Conservation (phyloP, 331 rosid species). For the Pyrus hybrid region DNA sequence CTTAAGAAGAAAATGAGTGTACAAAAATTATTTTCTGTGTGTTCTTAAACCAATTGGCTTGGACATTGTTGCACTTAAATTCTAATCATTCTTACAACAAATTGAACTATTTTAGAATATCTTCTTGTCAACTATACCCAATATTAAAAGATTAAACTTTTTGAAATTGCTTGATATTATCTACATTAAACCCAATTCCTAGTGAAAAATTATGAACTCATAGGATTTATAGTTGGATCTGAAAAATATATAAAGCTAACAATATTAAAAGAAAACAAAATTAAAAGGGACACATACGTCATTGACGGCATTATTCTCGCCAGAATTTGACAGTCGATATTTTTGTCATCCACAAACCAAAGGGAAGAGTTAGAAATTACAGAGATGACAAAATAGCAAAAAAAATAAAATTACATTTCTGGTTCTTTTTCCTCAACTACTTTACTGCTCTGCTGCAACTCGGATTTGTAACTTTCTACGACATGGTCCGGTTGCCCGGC, state of each 20-base stretch:
- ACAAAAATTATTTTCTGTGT: too few relatives aligned
- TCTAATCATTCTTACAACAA: too few relatives aligned
- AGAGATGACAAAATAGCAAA: background rate
- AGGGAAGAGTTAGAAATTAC: background rate
- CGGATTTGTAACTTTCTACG: slow-evolving; percentile 14
- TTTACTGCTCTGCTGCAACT: background rate
- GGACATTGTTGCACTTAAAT: background rate
- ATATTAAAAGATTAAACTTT: too few relatives aligned
- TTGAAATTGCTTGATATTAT: background rate
- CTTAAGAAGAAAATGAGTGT: too few relatives aligned
- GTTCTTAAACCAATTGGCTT: too few relatives aligned
- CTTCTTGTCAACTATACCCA: background rate
- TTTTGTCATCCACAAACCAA: background rate
- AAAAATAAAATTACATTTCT: background rate
- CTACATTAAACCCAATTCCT: background rate
- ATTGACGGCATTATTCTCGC: slow-evolving; percentile 1
- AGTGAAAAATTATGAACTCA: background rate
- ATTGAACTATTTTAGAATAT: too few relatives aligned
- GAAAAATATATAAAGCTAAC: background rate
- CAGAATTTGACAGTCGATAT: background rate
- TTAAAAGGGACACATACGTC: background rate
- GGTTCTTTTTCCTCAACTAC: background rate
- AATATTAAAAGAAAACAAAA: background rate
- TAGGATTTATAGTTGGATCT: background rate
- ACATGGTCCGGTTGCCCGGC: slow-evolving; percentile 43